Base-by-base conservation (phyloP, 306 rosid species). In the Acmispon strigosus region DNA sequence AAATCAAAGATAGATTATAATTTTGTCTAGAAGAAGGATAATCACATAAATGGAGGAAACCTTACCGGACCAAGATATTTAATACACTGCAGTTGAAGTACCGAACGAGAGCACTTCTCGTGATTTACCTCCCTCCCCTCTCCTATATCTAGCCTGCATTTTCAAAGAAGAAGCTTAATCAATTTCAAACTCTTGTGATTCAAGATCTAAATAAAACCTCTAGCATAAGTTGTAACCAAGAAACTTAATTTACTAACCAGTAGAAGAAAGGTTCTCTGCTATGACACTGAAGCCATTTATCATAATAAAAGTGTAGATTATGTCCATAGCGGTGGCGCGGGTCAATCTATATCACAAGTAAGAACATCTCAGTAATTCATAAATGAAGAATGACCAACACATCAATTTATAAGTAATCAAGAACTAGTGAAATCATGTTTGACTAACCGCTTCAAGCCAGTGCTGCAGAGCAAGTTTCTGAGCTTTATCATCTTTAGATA, bases 271-370 rank as follows among this genome's bases (percentile, higher is more conserved):
- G 99, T 76, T 95, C 96, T 86, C 81, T 84, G 65, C 99, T 79
- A 80, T 85, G 93, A 63, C 90, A 89, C 11, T 84, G 96, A 81
- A 91, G 96, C 99, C 99, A 95, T 42, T 86, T 91, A 29, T 83
- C 70, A 72, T 87, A 95, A 73, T 91, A 95, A 13, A 87, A 91
- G 80, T 88, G 97, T 17, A 95, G 86, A 82, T 95, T 95, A 80
- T 95, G 99, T 79, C 99, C 99, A 62, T 95, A 95, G 14, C 99
- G 92, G 72, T 95, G 99, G 66, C 99, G 87, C 2, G 99, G 99
- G 50, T 95, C 99, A 76, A 95, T 95, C 99, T 95, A 80, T 74
- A 22, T 15, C 73, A 66, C 12, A 48, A 27, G 6, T 16, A 24
- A 20, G 79, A 80, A 59, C 24, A 65, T 16, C 20, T 44, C 55